phyloP scores from a whole-genome alignment of 148 eudicot genomes.

The Oxyria digyna region DNA sequence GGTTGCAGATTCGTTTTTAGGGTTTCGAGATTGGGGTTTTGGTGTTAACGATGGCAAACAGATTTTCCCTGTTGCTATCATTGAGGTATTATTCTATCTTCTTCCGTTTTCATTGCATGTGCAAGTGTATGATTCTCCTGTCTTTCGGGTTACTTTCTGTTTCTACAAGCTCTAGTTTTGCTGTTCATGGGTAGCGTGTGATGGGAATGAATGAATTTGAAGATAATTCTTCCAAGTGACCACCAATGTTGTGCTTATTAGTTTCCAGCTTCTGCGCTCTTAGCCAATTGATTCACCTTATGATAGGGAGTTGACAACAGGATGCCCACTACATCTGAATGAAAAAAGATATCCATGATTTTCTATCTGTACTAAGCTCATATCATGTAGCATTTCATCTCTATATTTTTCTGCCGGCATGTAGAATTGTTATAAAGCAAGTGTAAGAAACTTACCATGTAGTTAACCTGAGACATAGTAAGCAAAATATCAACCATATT shows the following conservation, averaged over 20 bases:
- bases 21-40: constrained; percentile 35
- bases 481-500: no score
- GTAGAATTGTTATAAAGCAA: neutral
- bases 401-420: neutral
- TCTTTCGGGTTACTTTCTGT: neutral
- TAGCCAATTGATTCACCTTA: neutral
- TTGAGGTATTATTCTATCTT: constrained; percentile 38
- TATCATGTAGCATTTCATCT: neutral
- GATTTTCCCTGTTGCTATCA: constrained; percentile 23
- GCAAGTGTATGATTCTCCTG: neutral
- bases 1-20: constrained; percentile 37
- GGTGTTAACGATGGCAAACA: constrained; percentile 14
- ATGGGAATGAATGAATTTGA: neutral
- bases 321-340: neutral
- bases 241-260: neutral
- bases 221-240: neutral
- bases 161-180: neutral
- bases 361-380: neutral
- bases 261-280: neutral
- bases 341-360: neutral
- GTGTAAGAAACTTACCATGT: neutral
- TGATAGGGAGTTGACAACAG: neutral
- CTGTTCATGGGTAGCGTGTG: neutral
- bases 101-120: neutral
- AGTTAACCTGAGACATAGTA: neutral